These are phyloP conservation scores for Neonectria magnoliae DNA, from an alignment of 2,329 filamentous ascomycete species.

Conservation along the genomic window DNA sequence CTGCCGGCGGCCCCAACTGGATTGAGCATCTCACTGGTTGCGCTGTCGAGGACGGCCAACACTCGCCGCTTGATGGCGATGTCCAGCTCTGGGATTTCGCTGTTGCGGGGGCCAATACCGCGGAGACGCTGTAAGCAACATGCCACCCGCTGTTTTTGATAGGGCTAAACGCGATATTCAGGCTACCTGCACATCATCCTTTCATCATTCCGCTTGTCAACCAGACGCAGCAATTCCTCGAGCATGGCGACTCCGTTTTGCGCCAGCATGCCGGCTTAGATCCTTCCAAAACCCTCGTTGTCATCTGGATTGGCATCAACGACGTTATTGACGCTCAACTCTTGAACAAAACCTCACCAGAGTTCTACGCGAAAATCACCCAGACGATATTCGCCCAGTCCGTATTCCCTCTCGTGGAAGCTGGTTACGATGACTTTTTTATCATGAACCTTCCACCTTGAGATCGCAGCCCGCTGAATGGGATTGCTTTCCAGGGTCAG, in stretches of 20 bases:
- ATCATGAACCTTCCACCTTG: not conserved
- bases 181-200: not conserved
- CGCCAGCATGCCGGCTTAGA: not conserved
- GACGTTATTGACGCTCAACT: not conserved
- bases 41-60: constrained; percentile 11
- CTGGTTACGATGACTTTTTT: not conserved
- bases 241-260: not conserved
- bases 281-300: not conserved
- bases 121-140: not conserved
- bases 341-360: not conserved
- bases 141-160: not conserved
- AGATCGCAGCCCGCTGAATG: not conserved
- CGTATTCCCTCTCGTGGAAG: not conserved
- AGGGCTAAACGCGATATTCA: not conserved
- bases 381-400: not conserved
- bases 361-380: not conserved
- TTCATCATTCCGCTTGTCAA: not conserved
- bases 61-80: not conserved
- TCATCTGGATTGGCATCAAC: constrained; percentile 1
- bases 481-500: not conserved
- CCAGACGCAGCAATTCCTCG: not conserved
- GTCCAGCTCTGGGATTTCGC: not conserved
- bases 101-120: not conserved
- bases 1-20: constrained; percentile 21
- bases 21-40: constrained; percentile 19